Evolutionary conservation across 1,284 basidiomycete genomes (phyloP), one percentile per base, ranked within the genome.

Genomic region (Naganishia albida): DNA sequence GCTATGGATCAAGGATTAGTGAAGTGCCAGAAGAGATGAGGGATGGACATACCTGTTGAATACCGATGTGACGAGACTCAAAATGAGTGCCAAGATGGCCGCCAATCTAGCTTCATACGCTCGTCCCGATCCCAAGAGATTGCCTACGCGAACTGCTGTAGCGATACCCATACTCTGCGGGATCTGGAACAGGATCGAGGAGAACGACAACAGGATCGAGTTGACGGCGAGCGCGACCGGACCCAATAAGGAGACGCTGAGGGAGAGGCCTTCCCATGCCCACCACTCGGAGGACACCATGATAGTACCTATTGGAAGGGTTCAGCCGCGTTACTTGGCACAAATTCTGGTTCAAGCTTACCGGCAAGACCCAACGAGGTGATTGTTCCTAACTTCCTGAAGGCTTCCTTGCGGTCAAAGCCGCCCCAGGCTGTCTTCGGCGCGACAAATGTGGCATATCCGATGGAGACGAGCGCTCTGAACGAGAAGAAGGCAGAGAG

Each of bases 391-490:
- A 94, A 81, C 66, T 85, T 86, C 0, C 84, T 85, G 77, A 92
- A 89, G 69, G 82, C 84, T 8, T 85, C 82, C 34, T 82, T 80
- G 0, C 85, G 55, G 7, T 72, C 84, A 42, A 94, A 76, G 0
- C 92, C 93, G 72, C 90, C 84, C 91, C 93, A 96, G 0, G 93
- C 92, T 0, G 87, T 89, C 43, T 82, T 80, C 0, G 91, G 88
- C 0, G 88, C 87, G 69, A 86, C 87, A 72, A 86, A 85, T 12
- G 89, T 68, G 15, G 88, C 89, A 73, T 93, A 95, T n/a, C 83
- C 63, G 43, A 91, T 75, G 1, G 87, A 88, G 50, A 86, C 52
- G 74, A 43, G 89, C 34, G 63, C 72, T 55, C 75, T 72, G 44
- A 30, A 13, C 30, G 25, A 39, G 51, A 4, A 7, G n/a, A 48